Conservation (phyloP, 352 stramenopile genomes). For the Elongisporangium prolatum region DNA sequence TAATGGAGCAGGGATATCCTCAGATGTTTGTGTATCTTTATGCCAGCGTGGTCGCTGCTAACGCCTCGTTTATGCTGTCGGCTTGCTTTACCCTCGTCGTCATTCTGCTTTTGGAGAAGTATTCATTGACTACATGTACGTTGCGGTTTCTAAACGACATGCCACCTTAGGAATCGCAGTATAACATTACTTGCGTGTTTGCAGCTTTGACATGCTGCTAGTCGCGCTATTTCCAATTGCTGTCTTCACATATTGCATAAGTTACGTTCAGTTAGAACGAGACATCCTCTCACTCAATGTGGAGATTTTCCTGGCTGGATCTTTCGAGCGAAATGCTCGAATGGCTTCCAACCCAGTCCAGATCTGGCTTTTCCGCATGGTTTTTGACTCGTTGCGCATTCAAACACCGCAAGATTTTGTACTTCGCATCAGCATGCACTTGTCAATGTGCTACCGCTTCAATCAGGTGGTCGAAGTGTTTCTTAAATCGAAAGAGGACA, state of each 20-base stretch:
- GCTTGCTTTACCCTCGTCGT: no score
- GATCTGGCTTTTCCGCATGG: constrained; percentile 12
- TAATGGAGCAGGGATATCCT: constrained; percentile 14
- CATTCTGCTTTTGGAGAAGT: no score
- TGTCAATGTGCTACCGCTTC: constrained; percentile 24
- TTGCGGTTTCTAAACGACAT: background rate
- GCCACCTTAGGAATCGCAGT: background rate
- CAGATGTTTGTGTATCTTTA: no score
- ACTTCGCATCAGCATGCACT: constrained; percentile 22
- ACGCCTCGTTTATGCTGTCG: no score
- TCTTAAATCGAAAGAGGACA: constrained; percentile 2
- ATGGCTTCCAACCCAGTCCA: constrained; percentile 16
- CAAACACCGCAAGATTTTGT: constrained; percentile 8
- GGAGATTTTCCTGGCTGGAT: constrained; percentile 5
- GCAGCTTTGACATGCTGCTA: constrained; percentile 23
- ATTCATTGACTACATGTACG: constrained; percentile 10
- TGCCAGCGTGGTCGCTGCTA: no score
- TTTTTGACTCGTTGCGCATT: constrained; percentile 20
- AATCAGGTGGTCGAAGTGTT: constrained; percentile 13
- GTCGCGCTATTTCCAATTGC: constrained; percentile 18
- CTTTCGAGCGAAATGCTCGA: constrained; percentile 15
- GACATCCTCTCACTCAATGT: constrained; percentile 12
- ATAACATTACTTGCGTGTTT: background rate
- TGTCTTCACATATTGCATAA: constrained; percentile 13
- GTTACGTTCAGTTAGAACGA: constrained; percentile 20